Conservation (phyloP, 345 rosid species). For the Zanthoxylum bungeanum region DNA sequence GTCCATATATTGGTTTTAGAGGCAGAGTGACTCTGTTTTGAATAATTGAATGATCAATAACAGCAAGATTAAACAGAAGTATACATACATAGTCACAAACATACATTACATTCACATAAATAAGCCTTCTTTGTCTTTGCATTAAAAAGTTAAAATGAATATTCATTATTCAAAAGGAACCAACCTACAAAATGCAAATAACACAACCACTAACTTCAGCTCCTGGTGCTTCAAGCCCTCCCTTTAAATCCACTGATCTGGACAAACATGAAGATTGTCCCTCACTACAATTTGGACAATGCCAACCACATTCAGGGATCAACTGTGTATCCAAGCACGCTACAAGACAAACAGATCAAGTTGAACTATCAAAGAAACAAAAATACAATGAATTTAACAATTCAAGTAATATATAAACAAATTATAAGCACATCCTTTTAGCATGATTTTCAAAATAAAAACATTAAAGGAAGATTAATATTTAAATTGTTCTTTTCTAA, state of each 20-base stretch:
- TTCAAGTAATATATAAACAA: neutral
- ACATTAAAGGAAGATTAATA: neutral
- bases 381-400: neutral
- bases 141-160: neutral
- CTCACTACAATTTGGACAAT: conserved; percentile 69
- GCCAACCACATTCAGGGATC: conserved; percentile 73
- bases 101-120: neutral
- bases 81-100: neutral
- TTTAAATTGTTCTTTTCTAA: too few species aligned
- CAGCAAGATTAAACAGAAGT: too few species aligned
- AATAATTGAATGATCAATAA: too few species aligned
- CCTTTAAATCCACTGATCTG: conserved; percentile 59
- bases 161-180: conserved; percentile 15
- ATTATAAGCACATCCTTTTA: neutral
- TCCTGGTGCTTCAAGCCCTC: conserved; percentile 73
- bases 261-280: conserved; percentile 35
- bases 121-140: neutral
- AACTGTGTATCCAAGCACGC: conserved; percentile 70
- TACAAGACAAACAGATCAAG: conserved; percentile 43
- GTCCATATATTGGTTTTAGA: too few species aligned
- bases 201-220: conserved; percentile 88
- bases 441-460: neutral
- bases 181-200: conserved; percentile 94
- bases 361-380: conserved; percentile 10
- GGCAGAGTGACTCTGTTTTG: too few species aligned